Evolutionary conservation across 2,329 filamentous ascomycete genomes (phyloP), one percentile per base, ranked within the genome.

Genomic region (Dryadomyces quercivorus): DNA sequence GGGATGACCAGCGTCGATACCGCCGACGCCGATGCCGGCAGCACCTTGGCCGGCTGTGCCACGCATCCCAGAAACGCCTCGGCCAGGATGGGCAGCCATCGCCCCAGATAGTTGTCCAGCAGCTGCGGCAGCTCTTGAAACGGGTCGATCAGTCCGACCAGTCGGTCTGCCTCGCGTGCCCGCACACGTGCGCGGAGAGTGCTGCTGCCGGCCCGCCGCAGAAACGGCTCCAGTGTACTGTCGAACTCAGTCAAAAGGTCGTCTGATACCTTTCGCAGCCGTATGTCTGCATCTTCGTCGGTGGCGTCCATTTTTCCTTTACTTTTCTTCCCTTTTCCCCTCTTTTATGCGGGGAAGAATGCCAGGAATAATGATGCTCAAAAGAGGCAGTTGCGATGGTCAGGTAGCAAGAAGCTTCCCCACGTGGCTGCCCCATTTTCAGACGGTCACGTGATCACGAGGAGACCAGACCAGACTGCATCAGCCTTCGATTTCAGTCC

Each of bases 51-150:
- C 52, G 26, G 61, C 63, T 31, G 40, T 10, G 51, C 52, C 26
- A 57, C 55, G 10, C 58, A 82, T 53, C 81, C 78, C 20, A 95
- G 72, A 63, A 92, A 94, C 18, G 87, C 85, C 63, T 84, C 77
- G 26, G 88, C 82, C 40, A 97, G 75, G 44, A 80, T 72, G 22
- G 88, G 85, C 51, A 97, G 75, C 68, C 94, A 82, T 59, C 72
- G 77, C 51, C 86, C 82, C 45, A 98, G 76, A 67, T 92, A 80
- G 10, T 88, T 81, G 69, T 98, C 93, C 26, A 98, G 78, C 43
- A 97, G 77, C 67, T 98, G 93, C 18, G 93, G 93, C 60, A 94
- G 85, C 73, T 96, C 91, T 74, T 97, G 92, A 62, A 97, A 98
- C 2, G 86, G 83, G 61, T 96, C 90, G 51, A 98, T 80, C 5